Conservation (phyloP, 2,329 filamentous ascomycete genomes). For the Arthroderma uncinatum region DNA sequence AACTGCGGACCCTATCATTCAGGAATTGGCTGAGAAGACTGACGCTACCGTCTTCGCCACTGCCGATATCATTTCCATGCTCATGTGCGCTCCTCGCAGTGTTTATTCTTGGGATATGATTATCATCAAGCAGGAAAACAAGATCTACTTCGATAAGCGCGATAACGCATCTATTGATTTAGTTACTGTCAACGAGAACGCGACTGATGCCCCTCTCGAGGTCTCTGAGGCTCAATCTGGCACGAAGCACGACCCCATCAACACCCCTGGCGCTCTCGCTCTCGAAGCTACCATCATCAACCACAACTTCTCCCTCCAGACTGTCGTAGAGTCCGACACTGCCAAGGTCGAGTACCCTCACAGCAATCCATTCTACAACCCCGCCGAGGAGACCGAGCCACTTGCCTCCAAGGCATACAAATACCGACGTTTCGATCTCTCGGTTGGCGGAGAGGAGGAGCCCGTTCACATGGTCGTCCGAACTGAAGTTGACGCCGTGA, state of each 20-base stretch:
- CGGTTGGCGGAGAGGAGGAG: conserved; percentile 79
- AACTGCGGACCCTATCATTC: conserved; percentile 88
- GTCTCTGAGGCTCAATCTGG: conserved; percentile 52
- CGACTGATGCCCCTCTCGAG: conserved; percentile 85
- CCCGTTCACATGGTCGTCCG: conserved; percentile 87
- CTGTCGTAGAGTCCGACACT: conserved; percentile 69
- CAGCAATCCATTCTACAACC: conserved; percentile 96
- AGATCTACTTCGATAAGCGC: conserved; percentile 98
- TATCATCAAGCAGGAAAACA: conserved; percentile 83
- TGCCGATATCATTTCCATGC: conserved; percentile 94
- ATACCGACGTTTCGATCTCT: conserved; percentile 94
- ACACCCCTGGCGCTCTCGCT: conserved; percentile 84
- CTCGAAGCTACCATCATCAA: conserved; percentile 99
- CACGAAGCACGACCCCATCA: conserved; percentile 76
- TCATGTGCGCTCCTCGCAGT: conserved; percentile 95
- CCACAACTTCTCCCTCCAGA: conserved; percentile 97
- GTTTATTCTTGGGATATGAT: conserved; percentile 98
- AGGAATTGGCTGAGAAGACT: conserved; percentile 90
- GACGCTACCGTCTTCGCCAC: conserved; percentile 96
- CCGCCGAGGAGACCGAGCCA: conserved; percentile 82
- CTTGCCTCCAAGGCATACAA: conserved; percentile 96
- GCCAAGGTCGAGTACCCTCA: conserved; percentile 73
- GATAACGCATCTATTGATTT: conserved; percentile 90
- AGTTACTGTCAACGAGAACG: conserved; percentile 98
- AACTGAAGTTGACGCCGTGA: conserved; percentile 86